Evolutionary conservation across 192 early-diverging fungal genomes (phyloP), one percentile per base, ranked within the genome.

Genomic region (Coemansia sp.): DNA sequence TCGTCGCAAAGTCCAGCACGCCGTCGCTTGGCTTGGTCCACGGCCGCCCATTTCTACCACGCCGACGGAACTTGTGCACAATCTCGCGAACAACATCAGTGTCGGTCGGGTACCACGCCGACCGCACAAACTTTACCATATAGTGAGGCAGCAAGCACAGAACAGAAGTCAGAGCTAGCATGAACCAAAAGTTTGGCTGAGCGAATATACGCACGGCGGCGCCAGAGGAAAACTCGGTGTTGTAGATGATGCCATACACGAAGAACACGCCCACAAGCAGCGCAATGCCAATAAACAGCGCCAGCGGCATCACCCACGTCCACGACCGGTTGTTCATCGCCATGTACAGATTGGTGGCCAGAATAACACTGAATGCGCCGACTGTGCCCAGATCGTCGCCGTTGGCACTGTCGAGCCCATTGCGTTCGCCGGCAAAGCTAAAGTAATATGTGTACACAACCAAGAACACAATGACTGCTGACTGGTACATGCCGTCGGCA

Each of bases 11-110:
- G 12, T 64, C 53, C 14, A 64, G 53, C 23, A 55, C 37, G 38
- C 62, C 62, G 17, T 54, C 17, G 52, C 52, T 42, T 15, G 52
- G 53, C 23, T 64, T 38, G 23, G 52, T 12, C 50, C 50, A 53
- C 20, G 34, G 23, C 23, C 63, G 60, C 50, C 15, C 36, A 15
- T 14, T 11, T n/a, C 40, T n/a, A 4, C 40, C 11, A 22, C 56
- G 48, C 23, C 58, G 57, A 61, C 71, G 71, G 71, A 80, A 80
- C 2, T 53, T 59, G 34, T 78, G 70, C 20, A 87, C 79, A 60
- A 87, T 83, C 80, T 95, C 94, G 47, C 91, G 92, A 51, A 97
- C 85, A 38, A 97, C 85, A 25, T 94, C 88, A 6, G 87, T 87
- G 72, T 97, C 92, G 44, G 83, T 91, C 1, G 95, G 95, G 31